Evolutionary conservation across 2,329 filamentous ascomycete species (phyloP).

Genomic region (Atkinsonella hypoxylon): DNA sequence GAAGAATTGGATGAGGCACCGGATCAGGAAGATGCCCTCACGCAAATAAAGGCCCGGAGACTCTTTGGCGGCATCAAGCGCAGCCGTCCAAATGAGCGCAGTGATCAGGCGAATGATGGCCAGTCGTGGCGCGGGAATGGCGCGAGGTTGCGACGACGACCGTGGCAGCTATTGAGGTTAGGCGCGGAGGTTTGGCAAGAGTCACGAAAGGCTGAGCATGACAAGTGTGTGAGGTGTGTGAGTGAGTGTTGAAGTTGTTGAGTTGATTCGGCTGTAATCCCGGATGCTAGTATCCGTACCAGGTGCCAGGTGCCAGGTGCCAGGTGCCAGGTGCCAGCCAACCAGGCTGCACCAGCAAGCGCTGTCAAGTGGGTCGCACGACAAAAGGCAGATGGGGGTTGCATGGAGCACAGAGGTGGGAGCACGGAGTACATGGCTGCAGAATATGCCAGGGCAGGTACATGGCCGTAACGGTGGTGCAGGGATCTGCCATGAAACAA

Average conservation of each 20-base stretch:
- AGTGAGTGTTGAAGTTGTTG: neutral
- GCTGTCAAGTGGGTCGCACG: neutral
- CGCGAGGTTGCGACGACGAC: constrained; percentile 3
- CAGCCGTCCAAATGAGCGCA: neutral
- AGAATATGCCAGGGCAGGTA: neutral
- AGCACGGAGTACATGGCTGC: neutral
- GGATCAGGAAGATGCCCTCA: neutral
- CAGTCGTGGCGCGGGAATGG: constrained; percentile 4
- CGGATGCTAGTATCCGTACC: neutral
- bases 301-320: no score
- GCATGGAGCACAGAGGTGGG: no score
- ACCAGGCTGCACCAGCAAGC: neutral
- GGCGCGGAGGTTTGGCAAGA: neutral
- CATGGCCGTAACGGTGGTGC: neutral
- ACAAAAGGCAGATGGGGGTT: neutral
- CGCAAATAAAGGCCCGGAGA: neutral
- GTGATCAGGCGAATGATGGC: neutral
- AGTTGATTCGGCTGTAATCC: no score
- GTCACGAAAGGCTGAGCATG: neutral
- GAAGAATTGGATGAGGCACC: neutral
- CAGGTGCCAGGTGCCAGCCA: neutral
- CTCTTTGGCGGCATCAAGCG: neutral
- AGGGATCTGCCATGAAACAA: constrained; percentile 2
- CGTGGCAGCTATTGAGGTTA: neutral
- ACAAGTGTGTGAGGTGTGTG: neutral